Evolutionary conservation across 495 filamentous ascomycete species (phyloP).

Genomic region (Pyrenopolyporus hunteri): DNA sequence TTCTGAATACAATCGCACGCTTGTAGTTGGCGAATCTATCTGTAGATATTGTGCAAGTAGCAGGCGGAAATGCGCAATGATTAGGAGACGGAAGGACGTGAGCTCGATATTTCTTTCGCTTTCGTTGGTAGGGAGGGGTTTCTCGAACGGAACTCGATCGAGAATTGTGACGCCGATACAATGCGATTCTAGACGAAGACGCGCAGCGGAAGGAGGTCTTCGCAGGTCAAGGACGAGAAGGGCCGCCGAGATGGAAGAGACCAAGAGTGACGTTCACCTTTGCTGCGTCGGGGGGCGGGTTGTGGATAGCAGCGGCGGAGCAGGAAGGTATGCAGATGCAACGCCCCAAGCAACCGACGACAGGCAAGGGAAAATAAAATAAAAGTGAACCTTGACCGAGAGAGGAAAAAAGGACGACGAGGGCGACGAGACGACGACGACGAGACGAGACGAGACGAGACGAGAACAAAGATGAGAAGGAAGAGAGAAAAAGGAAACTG

Average conservation of each 20-base stretch:
- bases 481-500: slow-evolving; percentile 55
- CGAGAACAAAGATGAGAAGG: slow-evolving; percentile 44
- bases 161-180: slow-evolving; percentile 30
- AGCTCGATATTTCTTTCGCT: too few species aligned
- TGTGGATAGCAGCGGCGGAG: slow-evolving; percentile 21
- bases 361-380: slow-evolving; percentile 22
- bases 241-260: slow-evolving; percentile 23
- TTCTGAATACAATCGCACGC: slow-evolving; percentile 25
- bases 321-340: slow-evolving; percentile 34
- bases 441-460: slow-evolving; percentile 19
- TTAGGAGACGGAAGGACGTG: slow-evolving; percentile 23
- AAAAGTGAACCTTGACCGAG: slow-evolving; percentile 36
- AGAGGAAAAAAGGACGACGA: slow-evolving; percentile 31
- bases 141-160: slow-evolving; percentile 9
- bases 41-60: slow-evolving; percentile 21
- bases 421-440: slow-evolving; percentile 34
- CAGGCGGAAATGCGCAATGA: slow-evolving; percentile 27
- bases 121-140: background rate
- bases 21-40: slow-evolving; percentile 36
- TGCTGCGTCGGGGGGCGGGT: slow-evolving; percentile 12
- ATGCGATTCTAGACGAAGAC: slow-evolving; percentile 36
- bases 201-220: slow-evolving; percentile 12
- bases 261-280: slow-evolving; percentile 30
- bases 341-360: slow-evolving; percentile 27
- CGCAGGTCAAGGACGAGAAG: slow-evolving; percentile 19